A percentile compares a stretch with the other conserved stretches of the same genome.
Conservation (phyloP, 2,329 filamentous ascomycete species). For the Aspergillus sp. region DNA sequence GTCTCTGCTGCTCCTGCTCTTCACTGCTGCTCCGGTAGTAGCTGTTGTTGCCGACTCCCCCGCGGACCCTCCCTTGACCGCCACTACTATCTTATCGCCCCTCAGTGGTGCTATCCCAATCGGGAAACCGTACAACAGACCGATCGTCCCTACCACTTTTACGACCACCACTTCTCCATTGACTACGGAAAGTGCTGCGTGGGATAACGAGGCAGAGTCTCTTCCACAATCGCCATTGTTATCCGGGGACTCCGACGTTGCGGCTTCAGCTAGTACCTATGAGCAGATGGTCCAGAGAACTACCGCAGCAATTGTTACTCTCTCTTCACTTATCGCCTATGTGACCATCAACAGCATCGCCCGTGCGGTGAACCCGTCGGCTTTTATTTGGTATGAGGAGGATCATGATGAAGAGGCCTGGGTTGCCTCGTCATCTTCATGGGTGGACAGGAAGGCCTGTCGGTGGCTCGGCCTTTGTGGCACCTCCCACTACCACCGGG, state of each 20-base stretch:
- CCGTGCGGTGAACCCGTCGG: slow-evolving; percentile 65
- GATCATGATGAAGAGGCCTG: slow-evolving; percentile 66
- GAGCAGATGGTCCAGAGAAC: slow-evolving; percentile 49
- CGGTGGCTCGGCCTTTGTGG: slow-evolving; percentile 81
- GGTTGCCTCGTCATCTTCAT: slow-evolving; percentile 73
- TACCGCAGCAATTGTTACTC: slow-evolving; percentile 44
- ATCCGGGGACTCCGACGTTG: slow-evolving; percentile 18
- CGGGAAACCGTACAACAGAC: slow-evolving; percentile 14
- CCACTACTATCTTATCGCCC: slow-evolving; percentile 16
- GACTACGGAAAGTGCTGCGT: slow-evolving; percentile 3
- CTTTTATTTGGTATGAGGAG: slow-evolving; percentile 63
- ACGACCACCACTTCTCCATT: slow-evolving; percentile 1
- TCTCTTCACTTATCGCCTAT: slow-evolving; percentile 48
- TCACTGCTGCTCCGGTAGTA: slow-evolving; percentile 14
- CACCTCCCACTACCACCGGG: slow-evolving; percentile 70
- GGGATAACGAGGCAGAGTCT: slow-evolving; percentile 10
- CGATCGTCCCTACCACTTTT: slow-evolving; percentile 1
- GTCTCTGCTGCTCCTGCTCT: slow-evolving; percentile 18
- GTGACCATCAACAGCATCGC: slow-evolving; percentile 55
- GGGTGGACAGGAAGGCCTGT: slow-evolving; percentile 76
- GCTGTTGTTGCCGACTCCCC: slow-evolving; percentile 12
- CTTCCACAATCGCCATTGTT: slow-evolving; percentile 2
- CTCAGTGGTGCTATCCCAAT: slow-evolving; percentile 10
- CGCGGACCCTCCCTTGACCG: slow-evolving; percentile 21
- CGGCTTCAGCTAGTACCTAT: slow-evolving; percentile 22